Conservation (phyloP, 805 yeast species). For the Wickerhamiella kurtzmanii region DNA sequence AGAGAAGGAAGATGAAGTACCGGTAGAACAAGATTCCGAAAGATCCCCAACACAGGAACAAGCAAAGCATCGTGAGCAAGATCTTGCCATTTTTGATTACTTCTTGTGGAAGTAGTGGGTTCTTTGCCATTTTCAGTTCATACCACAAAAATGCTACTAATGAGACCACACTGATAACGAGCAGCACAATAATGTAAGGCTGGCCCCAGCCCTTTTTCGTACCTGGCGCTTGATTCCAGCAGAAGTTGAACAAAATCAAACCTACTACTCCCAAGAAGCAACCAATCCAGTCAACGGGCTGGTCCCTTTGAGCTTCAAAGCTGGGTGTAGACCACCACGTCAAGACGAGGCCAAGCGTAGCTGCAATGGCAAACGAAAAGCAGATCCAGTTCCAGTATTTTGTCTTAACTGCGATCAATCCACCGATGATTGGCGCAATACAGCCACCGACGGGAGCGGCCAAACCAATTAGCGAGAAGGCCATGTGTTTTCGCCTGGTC, state of each 20-base stretch:
- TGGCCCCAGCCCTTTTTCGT: constrained; percentile 44
- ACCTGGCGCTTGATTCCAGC: constrained; percentile 64
- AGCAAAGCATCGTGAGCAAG: constrained; percentile 32
- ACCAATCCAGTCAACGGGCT: constrained; percentile 43
- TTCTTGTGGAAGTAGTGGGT: constrained; percentile 35
- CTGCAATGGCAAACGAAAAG: constrained; percentile 31
- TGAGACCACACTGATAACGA: constrained; percentile 45
- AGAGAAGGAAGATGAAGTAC: constrained; percentile 38
- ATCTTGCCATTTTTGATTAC: constrained; percentile 33
- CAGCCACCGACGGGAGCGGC: constrained; percentile 52
- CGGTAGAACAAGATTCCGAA: constrained; percentile 66
- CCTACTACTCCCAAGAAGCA: constrained; percentile 44
- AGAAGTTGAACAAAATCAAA: constrained; percentile 48
- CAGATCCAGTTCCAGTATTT: constrained; percentile 25
- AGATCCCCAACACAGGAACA: constrained; percentile 62
- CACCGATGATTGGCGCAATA: constrained; percentile 37
- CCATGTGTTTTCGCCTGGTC: constrained; percentile 34
- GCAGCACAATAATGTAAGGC: constrained; percentile 42
- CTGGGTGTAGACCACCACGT: constrained; percentile 8
- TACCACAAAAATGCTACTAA: constrained; percentile 20
- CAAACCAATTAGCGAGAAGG: constrained; percentile 45
- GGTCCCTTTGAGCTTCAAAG: background rate
- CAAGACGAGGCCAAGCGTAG: constrained; percentile 5
- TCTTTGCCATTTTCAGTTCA: constrained; percentile 43
- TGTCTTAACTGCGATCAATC: constrained; percentile 15